Evolutionary conservation across 1,284 basidiomycete genomes (phyloP), one percentile per base, ranked within the genome.

Genomic region (Anthracocystis walkeri): DNA sequence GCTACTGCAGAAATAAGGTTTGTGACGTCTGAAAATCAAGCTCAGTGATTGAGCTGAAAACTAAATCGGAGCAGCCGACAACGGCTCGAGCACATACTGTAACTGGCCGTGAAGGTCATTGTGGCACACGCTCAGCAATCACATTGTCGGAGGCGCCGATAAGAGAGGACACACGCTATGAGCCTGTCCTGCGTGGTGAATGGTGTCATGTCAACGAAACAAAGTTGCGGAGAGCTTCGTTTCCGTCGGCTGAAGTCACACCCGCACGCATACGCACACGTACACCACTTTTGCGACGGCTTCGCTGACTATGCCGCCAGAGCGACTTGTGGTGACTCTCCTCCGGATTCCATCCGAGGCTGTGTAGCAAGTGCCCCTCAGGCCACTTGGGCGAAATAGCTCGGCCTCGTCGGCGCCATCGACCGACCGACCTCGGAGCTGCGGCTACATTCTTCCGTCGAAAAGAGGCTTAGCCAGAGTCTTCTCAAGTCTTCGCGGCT

Each of bases 81-180:
- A 21, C 4, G 11, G n/a, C 16, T 21, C 11, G 7, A 4, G 12
- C 27, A 44, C 25, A n/a, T 7, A 10, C 20, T n/a, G 48, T 12
- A 4, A 29, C 16, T n/a, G 0, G 0, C 7, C 14, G 20, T 21
- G 21, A 38, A 21, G 7, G 49, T 38, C 35, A 21, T 23, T 16
- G n/a, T 35, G 20, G 3, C 21, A 18, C 52, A 44, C 27, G 27
- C 40, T 31, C 41, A 21, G 27, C 27, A 41, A 29, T 44, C 16
- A n/a, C 20, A 27, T 8, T 54, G 27, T 54, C 41, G 52, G 40
- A 8, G n/a, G 3, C 16, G 52, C 52, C 52, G 52, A 54, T 7
- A 18, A 27, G 21, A 7, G 27, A 16, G 29, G 8, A 41, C 7
- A 11, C 6, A 20, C 38, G 4, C 2, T 20, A 14, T 42, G 40